Percentiles rank a stretch among this genome's conserved stretches.
These are phyloP conservation scores for Hyaloperonospora brassicae DNA, from an alignment of 352 stramenopile species.

Conservation along the genomic window DNA sequence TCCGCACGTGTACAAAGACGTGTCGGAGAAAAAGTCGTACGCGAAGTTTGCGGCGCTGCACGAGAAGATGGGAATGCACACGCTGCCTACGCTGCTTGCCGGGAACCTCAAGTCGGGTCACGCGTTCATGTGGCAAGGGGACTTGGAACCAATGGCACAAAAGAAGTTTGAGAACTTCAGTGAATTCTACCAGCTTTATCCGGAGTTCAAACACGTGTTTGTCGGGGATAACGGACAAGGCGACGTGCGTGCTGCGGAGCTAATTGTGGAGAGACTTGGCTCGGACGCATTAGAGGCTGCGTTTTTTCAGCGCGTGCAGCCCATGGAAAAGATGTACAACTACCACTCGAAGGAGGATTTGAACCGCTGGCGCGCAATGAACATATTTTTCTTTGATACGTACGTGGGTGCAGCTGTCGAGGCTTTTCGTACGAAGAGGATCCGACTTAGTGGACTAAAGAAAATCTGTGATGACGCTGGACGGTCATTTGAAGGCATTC, in stretches of 20 bases:
- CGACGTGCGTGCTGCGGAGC: conserved; percentile 86
- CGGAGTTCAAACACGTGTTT: conserved; percentile 97
- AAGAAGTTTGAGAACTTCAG: conserved; percentile 95
- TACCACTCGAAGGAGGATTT: conserved; percentile 69
- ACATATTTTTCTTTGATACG: conserved; percentile 89
- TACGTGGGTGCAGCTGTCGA: conserved; percentile 83
- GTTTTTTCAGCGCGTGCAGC: conserved; percentile 89
- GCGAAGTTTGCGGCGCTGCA: conserved; percentile 93
- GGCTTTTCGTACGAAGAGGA: conserved; percentile 60
- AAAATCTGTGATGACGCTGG: conserved; percentile 58
- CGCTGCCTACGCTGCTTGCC: conserved; percentile 90
- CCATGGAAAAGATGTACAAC: conserved; percentile 77
- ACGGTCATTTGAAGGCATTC: conserved; percentile 48
- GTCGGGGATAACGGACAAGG: conserved; percentile 96
- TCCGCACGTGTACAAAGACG: conserved; percentile 98
- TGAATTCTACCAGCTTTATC: conserved; percentile 96
- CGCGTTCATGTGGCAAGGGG: conserved; percentile 92
- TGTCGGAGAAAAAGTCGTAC: conserved; percentile 96
- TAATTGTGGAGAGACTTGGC: conserved; percentile 79
- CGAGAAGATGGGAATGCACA: conserved; percentile 91
- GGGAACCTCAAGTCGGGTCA: conserved; percentile 90
- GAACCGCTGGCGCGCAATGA: conserved; percentile 73
- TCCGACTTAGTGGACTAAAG: conserved; percentile 53
- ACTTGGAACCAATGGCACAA: conserved; percentile 92
- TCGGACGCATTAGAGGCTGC: conserved; percentile 54